Evolutionary conservation across 1,284 basidiomycete genomes (phyloP), one percentile per base, ranked within the genome.

Genomic region (Ceratobasidium sp.): DNA sequence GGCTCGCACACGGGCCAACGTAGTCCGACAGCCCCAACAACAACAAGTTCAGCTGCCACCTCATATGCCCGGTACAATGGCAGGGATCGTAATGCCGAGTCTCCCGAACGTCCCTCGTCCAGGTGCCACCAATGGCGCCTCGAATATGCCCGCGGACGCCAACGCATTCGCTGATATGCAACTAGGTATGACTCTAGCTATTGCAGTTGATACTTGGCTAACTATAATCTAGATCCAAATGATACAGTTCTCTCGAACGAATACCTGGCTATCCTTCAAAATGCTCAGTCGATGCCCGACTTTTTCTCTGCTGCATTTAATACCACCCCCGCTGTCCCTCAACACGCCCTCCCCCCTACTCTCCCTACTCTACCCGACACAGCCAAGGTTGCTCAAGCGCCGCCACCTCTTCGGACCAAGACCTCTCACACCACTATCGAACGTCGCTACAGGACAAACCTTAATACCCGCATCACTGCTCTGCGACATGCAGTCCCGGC

Each of bases 401-500:
- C 64, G 1, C 64, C 64, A 34, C 64, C 52, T 10, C 50, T 67
- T 20, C 64, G 64, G 12, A 68, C 89, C n/a, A 92, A 92, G 78
- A 92, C 91, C 0, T 92, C 91, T 70, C 93, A 96, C 77, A 96
- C 94, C 10, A 94, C 92, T 27, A 95, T 96, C 73, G 94, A 96
- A 78, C 86, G 94, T 15, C 85, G 94, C 34, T 93, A 95, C 75
- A 86, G 94, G 43, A 94, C 93, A 17, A 95, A 95, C 77, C 84
- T 96, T 70, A 96, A 96, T 76, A 91, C 92, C 12, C 88, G 93
- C 55, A 95, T 96, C 50, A 88, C 90, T 69, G 89, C 89, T 68
- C 82, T 96, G 47, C 88, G 91, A 68, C 86, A 87, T 75, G 89
- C 92, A 10, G 92, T 94, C 1, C 92, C 92, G 1, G 93, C 92